Evolutionary conservation across 768 basidiomycete genomes (phyloP).

Genomic region (Suillus alpinus): DNA sequence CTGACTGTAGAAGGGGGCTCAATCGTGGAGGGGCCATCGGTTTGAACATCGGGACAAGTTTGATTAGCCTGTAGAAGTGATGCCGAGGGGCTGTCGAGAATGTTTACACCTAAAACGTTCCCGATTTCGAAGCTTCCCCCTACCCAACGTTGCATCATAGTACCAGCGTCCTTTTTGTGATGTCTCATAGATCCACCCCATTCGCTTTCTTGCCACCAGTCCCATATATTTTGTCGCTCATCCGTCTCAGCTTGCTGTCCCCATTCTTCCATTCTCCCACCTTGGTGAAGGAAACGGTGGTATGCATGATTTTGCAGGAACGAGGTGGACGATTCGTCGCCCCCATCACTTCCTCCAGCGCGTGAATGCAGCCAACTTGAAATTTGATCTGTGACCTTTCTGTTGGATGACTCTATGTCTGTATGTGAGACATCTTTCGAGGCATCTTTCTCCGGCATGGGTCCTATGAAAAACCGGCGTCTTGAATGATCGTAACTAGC

Average conservation of each 20-base stretch:
- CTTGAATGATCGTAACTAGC: conserved; percentile 29
- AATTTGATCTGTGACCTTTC: conserved; percentile 26
- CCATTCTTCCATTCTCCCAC: conserved; percentile 70
- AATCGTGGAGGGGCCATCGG: background rate
- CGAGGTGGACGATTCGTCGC: conserved; percentile 37
- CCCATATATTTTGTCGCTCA: conserved; percentile 54
- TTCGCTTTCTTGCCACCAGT: conserved; percentile 63
- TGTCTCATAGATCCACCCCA: conserved; percentile 50
- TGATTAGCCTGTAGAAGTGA: background rate
- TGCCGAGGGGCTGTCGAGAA: conserved; percentile 35
- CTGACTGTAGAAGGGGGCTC: background rate
- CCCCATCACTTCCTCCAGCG: conserved; percentile 27
- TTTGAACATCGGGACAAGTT: background rate
- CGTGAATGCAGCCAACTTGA: conserved; percentile 18
- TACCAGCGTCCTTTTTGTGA: conserved; percentile 31
- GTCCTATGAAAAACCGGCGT: conserved; percentile 70
- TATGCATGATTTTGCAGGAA: conserved; percentile 58
- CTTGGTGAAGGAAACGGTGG: conserved; percentile 59
- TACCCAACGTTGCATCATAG: conserved; percentile 48
- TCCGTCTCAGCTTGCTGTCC: conserved; percentile 48
- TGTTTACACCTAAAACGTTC: conserved; percentile 66
- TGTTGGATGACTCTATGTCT: conserved; percentile 29
- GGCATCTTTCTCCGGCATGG: conserved; percentile 65
- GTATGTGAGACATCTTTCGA: conserved; percentile 43
- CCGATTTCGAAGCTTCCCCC: conserved; percentile 79